Evolutionary conservation across 2,329 filamentous ascomycete genomes (phyloP).

Genomic region (Neofusicoccum kwambonambiense): DNA sequence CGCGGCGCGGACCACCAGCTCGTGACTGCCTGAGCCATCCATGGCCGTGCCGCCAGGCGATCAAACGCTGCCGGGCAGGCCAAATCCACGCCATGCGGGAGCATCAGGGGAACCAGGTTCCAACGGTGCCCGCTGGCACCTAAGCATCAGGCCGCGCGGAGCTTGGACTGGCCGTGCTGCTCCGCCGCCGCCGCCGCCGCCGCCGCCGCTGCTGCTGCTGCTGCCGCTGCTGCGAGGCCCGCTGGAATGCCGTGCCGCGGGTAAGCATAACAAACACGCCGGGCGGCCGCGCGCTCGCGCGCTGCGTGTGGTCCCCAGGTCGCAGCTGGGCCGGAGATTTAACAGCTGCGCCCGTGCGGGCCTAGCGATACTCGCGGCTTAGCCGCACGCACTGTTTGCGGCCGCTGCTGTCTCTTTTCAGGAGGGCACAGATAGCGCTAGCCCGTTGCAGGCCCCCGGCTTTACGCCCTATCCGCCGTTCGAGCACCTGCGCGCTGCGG

Average conservation of each 20-base stretch:
- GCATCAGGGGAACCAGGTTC: slow-evolving; percentile 13
- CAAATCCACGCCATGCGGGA: slow-evolving; percentile 6
- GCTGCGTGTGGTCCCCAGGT: background rate
- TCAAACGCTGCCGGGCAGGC: slow-evolving; percentile 14
- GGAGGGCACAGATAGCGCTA: slow-evolving; percentile 7
- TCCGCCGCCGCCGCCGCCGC: no score
- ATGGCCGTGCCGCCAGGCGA: slow-evolving; percentile 10
- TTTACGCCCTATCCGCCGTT: slow-evolving; percentile 12
- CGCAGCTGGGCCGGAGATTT: slow-evolving; percentile 15
- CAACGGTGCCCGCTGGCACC: slow-evolving; percentile 9
- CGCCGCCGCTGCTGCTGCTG: no score
- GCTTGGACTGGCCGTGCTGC: no score
- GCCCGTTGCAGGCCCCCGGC: slow-evolving; percentile 1
- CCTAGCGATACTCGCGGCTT: slow-evolving; percentile 2
- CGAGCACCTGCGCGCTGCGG: background rate
- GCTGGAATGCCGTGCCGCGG: no score
- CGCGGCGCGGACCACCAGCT: slow-evolving; percentile 7
- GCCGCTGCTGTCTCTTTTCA: slow-evolving; percentile 13
- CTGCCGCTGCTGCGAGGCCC: no score
- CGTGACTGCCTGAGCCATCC: slow-evolving; percentile 9
- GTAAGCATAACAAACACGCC: no score
- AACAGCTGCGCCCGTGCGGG: slow-evolving; percentile 2
- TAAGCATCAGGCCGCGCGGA: background rate
- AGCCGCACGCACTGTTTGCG: slow-evolving; percentile 15
- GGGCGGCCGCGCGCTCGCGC: background rate